Conservation (phyloP, 2,329 filamentous ascomycete genomes). For the Ploettnerulaceae sp. region DNA sequence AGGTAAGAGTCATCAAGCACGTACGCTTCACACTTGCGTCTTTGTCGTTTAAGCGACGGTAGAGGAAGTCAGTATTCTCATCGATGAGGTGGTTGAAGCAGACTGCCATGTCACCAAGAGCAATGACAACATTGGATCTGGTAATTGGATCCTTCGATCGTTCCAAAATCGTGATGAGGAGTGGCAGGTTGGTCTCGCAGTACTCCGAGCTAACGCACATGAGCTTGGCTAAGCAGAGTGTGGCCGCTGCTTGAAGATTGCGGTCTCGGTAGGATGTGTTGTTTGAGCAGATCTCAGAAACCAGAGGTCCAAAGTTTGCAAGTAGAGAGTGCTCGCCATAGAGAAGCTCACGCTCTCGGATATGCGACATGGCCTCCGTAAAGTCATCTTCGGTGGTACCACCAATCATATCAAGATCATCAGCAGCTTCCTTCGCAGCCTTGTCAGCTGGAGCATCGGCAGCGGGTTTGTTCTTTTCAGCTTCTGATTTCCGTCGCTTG, state of each 20-base stretch:
- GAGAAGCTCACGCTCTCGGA: slow-evolving; percentile 77
- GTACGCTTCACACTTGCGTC: slow-evolving; percentile 92
- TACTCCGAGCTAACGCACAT: slow-evolving; percentile 99
- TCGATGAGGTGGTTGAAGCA: slow-evolving; percentile 99
- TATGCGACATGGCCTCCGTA: slow-evolving; percentile 78
- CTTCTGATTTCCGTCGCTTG: slow-evolving; percentile 89
- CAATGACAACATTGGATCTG: slow-evolving; percentile 92
- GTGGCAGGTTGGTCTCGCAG: slow-evolving; percentile 85
- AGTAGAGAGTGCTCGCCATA: slow-evolving; percentile 80
- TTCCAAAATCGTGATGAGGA: slow-evolving; percentile 97
- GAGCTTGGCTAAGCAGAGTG: slow-evolving; percentile 90
- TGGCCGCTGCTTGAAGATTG: slow-evolving; percentile 87
- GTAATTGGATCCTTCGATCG: slow-evolving; percentile 88
- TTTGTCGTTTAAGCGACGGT: slow-evolving; percentile 82
- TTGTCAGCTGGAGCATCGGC: slow-evolving; percentile 44
- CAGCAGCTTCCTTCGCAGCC: slow-evolving; percentile 62
- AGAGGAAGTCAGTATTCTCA: slow-evolving; percentile 97
- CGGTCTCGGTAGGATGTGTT: slow-evolving; percentile 89
- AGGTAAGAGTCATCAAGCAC: slow-evolving; percentile 96
- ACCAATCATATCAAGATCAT: slow-evolving; percentile 93
- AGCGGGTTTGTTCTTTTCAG: slow-evolving; percentile 60
- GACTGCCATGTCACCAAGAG: slow-evolving; percentile 96
- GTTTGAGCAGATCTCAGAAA: slow-evolving; percentile 89
- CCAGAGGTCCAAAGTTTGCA: slow-evolving; percentile 85
- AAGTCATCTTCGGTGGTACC: slow-evolving; percentile 95